Percentiles rank a stretch among this genome's conserved stretches.
Conservation (phyloP, 208 protist genomes). For the Wallacemonas sp. region DNA sequence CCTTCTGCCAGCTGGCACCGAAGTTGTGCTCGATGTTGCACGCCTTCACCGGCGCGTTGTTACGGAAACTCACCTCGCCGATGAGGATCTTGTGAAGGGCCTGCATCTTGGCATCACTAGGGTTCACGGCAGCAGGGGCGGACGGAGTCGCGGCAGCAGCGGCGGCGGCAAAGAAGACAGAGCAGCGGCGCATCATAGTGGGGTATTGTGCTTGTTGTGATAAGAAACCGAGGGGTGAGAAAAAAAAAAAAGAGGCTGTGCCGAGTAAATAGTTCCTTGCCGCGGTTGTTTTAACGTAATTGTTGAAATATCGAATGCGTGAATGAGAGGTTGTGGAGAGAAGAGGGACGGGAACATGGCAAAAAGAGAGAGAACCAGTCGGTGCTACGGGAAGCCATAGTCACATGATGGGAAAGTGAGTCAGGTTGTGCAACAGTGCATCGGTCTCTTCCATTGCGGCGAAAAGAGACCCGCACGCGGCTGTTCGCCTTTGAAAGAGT, state of each 20-base stretch:
- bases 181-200: slow-evolving; percentile 62
- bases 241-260: slow-evolving; percentile 8
- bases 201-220: background rate
- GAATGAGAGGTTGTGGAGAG: no score
- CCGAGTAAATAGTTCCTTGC: background rate
- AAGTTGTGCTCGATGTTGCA: slow-evolving; percentile 91
- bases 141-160: slow-evolving; percentile 36
- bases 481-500: no score
- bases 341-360: no score
- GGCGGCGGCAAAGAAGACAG: slow-evolving; percentile 36
- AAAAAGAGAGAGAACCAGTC: no score
- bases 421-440: no score
- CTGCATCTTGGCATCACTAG: slow-evolving; percentile 66
- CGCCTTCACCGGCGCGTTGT: slow-evolving; percentile 81
- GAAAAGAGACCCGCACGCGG: no score
- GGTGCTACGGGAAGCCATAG: no score
- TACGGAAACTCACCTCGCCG: slow-evolving; percentile 84
- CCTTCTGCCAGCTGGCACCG: slow-evolving; percentile 71
- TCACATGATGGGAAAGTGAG: no score
- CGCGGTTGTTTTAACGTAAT: no score
- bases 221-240: background rate
- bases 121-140: slow-evolving; percentile 25
- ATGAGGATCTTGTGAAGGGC: slow-evolving; percentile 85
- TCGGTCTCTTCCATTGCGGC: no score
- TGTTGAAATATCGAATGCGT: no score